These are phyloP conservation scores for Rhizoctonia solani DNA, from an alignment of 1,284 basidiomycete species.

Conservation along the genomic window DNA sequence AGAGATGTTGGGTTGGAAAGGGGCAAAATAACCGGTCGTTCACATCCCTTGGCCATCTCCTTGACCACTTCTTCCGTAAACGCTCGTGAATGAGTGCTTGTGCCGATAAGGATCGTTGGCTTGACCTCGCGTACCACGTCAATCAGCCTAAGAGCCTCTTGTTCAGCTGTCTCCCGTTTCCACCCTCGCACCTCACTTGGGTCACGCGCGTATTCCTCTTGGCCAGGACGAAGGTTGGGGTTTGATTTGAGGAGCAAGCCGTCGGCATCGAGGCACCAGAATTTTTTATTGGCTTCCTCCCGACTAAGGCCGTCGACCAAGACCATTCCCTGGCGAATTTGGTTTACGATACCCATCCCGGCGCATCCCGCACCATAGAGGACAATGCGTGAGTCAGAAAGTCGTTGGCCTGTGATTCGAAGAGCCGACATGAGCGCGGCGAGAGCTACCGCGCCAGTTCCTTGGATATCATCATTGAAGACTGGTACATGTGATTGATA, in stretches of 20 bases:
- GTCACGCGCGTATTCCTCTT: constrained; percentile 60
- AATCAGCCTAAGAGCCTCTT: constrained; percentile 52
- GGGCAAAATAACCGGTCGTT: constrained; percentile 79
- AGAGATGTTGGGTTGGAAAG: constrained; percentile 80
- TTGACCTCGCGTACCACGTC: constrained; percentile 71
- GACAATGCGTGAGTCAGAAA: constrained; percentile 75
- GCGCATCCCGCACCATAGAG: constrained; percentile 75
- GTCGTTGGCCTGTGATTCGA: constrained; percentile 66
- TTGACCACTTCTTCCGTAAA: constrained; percentile 72
- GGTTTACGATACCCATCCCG: constrained; percentile 74
- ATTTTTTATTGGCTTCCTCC: constrained; percentile 63
- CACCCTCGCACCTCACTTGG: constrained; percentile 49
- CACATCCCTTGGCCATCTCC: constrained; percentile 42
- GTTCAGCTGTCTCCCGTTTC: constrained; percentile 17
- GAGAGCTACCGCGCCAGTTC: constrained; percentile 84
- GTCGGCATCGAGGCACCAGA: constrained; percentile 69
- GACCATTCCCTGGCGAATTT: constrained; percentile 76
- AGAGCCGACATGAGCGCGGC: constrained; percentile 73
- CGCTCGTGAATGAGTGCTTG: constrained; percentile 75
- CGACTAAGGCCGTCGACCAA: constrained; percentile 57
- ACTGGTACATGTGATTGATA: constrained; percentile 69
- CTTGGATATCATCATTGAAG: constrained; percentile 79
- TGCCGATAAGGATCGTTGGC: constrained; percentile 79
- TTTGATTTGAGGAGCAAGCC: constrained; percentile 54
- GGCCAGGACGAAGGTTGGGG: constrained; percentile 56